Base-by-base conservation (phyloP, 2,329 filamentous ascomycete species). In the Cladosporium oxysporum region DNA sequence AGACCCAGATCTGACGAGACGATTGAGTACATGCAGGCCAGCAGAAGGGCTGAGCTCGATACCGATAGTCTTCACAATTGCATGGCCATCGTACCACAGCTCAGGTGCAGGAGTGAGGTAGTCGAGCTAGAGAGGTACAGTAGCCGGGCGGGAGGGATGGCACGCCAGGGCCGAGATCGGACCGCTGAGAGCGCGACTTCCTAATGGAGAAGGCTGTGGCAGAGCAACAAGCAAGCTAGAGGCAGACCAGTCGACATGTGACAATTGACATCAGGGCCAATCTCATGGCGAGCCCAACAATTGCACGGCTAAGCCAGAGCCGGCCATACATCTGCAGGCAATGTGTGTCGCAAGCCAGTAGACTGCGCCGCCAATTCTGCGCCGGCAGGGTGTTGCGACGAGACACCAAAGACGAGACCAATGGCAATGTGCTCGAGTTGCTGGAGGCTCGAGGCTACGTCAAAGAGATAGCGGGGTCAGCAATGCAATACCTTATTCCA, bases 381-480 rank as follows among this genome's bases (percentile, higher is more conserved):
- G 21, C 33, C 12, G 33, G 55, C 31, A 14, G 33, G 16, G 55
- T n/a, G 55, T 18, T 23, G 33, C 31, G 31, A 41, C 21, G 18
- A 23, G 33, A 33, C 55, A 26, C 50, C 14, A 62, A 44, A 28
- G 31, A 41, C 21, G 60, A 55, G 49, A 31, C 26, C 31, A 57
- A 63, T 26, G 50, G 50, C 50, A 63, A 55, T 26, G 67, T 74
- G 62, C 87, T 90, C 79, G 85, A 87, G 62, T 72, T 89, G 21
- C 81, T 95, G 14, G 86, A 91, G 71, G 88, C 91, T 77, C 83
- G 91, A 72, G 91, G 91, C 52, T 88, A 87, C 69, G 81, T 94
- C 68, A 91, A 93, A 73, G 87, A 91, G 69, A 82, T 90, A 37
- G 90, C 91, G 70, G 91, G 90, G 90, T 92, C 81, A 70, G 84